Percentiles rank a stretch among this genome's conserved stretches.
Conservation (phyloP, 257 asterid species). For the Solanum lycopersicoides region DNA sequence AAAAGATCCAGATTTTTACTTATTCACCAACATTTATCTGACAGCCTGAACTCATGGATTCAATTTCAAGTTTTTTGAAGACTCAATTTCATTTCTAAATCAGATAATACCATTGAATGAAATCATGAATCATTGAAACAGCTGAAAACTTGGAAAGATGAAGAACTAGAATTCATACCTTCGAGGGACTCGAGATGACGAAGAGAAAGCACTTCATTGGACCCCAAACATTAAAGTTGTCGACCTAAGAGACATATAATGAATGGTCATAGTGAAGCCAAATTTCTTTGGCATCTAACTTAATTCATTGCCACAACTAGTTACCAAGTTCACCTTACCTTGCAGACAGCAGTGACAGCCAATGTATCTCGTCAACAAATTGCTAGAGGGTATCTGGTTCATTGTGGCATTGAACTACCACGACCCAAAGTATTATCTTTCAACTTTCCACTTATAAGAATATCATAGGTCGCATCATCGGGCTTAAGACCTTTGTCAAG, state of each 20-base stretch:
- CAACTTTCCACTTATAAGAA: conserved; percentile 42
- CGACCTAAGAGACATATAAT: background rate
- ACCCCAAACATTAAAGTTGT: background rate
- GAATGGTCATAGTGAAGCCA: background rate
- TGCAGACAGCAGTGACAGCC: background rate
- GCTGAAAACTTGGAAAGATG: background rate
- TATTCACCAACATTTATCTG: background rate
- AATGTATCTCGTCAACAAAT: background rate
- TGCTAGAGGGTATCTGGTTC: background rate
- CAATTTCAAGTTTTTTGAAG: background rate
- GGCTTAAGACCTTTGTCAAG: conserved; percentile 65
- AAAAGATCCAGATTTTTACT: background rate
- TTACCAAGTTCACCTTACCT: background rate
- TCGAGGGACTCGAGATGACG: background rate
- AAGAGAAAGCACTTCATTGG: background rate
- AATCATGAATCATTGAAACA: background rate
- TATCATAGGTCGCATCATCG: conserved; percentile 46
- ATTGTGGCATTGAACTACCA: conserved; percentile 10
- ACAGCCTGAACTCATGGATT: background rate
- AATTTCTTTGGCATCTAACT: background rate
- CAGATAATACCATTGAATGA: background rate
- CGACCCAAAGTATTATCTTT: conserved; percentile 6
- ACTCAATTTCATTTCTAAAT: background rate
- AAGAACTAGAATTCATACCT: background rate
- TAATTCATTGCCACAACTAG: background rate